Conservation (phyloP, 768 basidiomycete species). For the Cystobasidium tubakii region DNA sequence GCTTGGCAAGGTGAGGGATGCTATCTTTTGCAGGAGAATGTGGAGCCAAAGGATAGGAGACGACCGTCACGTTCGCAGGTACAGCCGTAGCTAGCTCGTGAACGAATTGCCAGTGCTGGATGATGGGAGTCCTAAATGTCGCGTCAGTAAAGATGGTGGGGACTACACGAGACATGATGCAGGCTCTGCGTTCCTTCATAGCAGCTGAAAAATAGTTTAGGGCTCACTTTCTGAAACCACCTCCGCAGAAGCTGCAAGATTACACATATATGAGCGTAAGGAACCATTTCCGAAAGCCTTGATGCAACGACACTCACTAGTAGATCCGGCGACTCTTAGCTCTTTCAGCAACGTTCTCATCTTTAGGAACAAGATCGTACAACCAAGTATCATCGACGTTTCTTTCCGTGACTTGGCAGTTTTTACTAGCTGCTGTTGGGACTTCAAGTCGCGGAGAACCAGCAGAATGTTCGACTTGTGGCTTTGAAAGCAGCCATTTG, state of each 20-base stretch:
- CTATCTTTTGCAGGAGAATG: conserved; percentile 23
- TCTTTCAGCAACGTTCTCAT: background rate
- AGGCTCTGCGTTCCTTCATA: too few species aligned
- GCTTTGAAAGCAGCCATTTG: background rate
- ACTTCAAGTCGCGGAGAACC: background rate
- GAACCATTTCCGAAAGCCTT: too few species aligned
- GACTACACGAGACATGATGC: too few species aligned
- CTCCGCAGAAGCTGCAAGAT: conserved; percentile 17
- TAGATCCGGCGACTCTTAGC: conserved; percentile 1
- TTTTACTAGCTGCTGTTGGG: conserved; percentile 11
- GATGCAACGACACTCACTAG: conserved; percentile 16
- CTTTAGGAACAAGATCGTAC: conserved; percentile 11
- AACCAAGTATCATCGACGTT: conserved; percentile 18
- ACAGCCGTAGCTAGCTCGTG: background rate
- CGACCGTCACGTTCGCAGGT: background rate
- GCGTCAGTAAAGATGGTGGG: background rate
- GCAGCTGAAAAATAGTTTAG: too few species aligned
- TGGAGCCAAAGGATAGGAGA: conserved; percentile 24
- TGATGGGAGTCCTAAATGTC: background rate
- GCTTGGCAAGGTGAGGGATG: conserved; percentile 1
- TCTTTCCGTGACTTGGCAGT: conserved; percentile 9
- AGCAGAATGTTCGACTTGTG: background rate
- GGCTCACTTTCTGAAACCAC: conserved; percentile 10
- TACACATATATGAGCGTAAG: too few species aligned
- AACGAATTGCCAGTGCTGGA: conserved; percentile 21